Percentiles rank a stretch among this genome's conserved stretches.
phyloP scores from a whole-genome alignment of 116 monocot genomes.

The Phalaenopsis hybrid region DNA sequence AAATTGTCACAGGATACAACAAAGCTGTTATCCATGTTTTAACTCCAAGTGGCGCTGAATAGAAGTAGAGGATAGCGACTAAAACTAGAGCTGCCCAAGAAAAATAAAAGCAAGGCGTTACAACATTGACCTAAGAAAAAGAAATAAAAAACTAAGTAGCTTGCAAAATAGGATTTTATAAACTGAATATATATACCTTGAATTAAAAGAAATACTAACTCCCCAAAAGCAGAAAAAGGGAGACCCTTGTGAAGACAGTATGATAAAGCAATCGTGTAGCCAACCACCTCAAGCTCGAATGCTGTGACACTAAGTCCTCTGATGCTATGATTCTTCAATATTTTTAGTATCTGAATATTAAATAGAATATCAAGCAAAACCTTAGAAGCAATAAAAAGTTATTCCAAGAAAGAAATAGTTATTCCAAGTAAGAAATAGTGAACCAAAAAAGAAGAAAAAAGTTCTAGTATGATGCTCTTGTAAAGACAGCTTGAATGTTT shows the following conservation, averaged over 20 bases:
- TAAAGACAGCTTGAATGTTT: not conserved
- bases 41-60: conserved; percentile 62
- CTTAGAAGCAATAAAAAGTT: not conserved
- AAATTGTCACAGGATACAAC: conserved; percentile 67
- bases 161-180: not conserved
- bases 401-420: not conserved
- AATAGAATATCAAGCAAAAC: not conserved
- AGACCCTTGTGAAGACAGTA: conserved; percentile 92
- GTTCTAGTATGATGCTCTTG: not conserved
- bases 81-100: conserved; percentile 70
- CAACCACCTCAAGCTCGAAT: conserved; percentile 94
- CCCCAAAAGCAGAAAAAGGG: conserved; percentile 96
- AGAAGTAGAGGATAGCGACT: conserved; percentile 81
- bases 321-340: conserved; percentile 70
- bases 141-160: not conserved
- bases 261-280: conserved; percentile 89
- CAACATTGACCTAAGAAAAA: not conserved
- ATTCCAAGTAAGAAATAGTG: not conserved
- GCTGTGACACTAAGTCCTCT: conserved; percentile 78
- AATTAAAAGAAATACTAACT: conserved; percentile 74
- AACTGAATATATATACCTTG: conserved; percentile 48
- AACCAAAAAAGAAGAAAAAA: too few relatives aligned
- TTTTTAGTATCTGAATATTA: conserved; percentile 61
- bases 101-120: conserved; percentile 12
- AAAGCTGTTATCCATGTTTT: conserved; percentile 59